Evolutionary conservation across 2,329 filamentous ascomycete species (phyloP), one percentile per base, ranked within the genome.

Genomic region (Microsporum canis): DNA sequence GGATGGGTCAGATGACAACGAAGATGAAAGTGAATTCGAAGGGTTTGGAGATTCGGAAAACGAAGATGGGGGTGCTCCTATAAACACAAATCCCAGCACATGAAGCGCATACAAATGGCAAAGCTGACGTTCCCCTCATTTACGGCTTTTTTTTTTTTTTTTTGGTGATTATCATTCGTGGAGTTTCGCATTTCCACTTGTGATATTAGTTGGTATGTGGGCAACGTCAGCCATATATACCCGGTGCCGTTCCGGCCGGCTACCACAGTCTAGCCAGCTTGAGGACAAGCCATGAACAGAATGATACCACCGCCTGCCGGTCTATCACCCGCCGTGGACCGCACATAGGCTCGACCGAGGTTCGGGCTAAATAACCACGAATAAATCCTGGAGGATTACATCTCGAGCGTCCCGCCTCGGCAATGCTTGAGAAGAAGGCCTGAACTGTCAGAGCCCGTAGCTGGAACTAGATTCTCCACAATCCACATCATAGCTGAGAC

Each of bases 11-110:
- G 73, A 74, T 23, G 71, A 73, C 34, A 36, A 36, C 34, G 34
- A 36, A 2, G 34, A 36, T 39, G 73, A 74, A 41, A 72, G 73
- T 43, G 73, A 73, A 55, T 77, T 76, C 58, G 76, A 72, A 31
- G 76, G 74, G 57, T 72, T 75, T 27, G 75, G 76, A 61, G 73
- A 77, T 33, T 75, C 72, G 60, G 74, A 75, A 59, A 73, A 73
- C 53, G 74, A 75, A 43, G 57, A 62, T 6, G 62, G 39, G 33
- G 59, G 60, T 12, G 47, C 14, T 33, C 41, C 58, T 3, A 53
- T 59, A 23, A 27, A 58, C 12, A n/a, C 61, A 5, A 31, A 38
- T 12, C 7, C 51, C 5, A 55, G 51, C 31, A 33, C 10, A 31
- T 55, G 51, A 55, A n/a, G 33, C 33, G 14, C 51, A n/a, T 17